Conservation (phyloP, 306 rosid genomes). For the Casuarina glauca region DNA sequence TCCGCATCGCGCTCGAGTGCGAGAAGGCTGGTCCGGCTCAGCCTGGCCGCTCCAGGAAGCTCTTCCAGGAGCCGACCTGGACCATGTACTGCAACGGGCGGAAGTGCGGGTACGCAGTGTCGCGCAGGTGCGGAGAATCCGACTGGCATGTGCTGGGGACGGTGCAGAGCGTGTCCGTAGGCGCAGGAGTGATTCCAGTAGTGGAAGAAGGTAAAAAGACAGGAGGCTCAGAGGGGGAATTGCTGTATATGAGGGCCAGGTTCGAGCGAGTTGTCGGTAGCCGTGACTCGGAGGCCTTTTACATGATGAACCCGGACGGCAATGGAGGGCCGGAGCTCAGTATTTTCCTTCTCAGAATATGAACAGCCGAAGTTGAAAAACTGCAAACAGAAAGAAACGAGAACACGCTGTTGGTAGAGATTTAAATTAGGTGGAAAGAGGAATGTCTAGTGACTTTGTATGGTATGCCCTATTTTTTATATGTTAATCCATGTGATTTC, state of each 20-base stretch:
- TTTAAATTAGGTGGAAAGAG: not conserved
- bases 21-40: slow-evolving; percentile 28
- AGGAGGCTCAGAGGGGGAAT: slow-evolving; percentile 62
- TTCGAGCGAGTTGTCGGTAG: slow-evolving; percentile 96
- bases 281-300: slow-evolving; percentile 96
- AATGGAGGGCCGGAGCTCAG: slow-evolving; percentile 91
- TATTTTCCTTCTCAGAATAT: slow-evolving; percentile 78
- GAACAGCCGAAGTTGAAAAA: slow-evolving; percentile 1
- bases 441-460: slow-evolving; percentile 6
- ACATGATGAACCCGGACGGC: slow-evolving; percentile 93
- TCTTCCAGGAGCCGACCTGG: slow-evolving; percentile 75
- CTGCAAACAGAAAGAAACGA: not conserved
- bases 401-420: not conserved
- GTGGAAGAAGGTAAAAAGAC: slow-evolving; percentile 43
- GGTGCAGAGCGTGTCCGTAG: slow-evolving; percentile 76
- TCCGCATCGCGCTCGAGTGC: slow-evolving; percentile 81
- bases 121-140: slow-evolving; percentile 67
- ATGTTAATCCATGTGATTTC: not conserved
- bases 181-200: slow-evolving; percentile 88
- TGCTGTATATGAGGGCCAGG: slow-evolving; percentile 90
- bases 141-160: slow-evolving; percentile 71
- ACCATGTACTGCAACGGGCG: slow-evolving; percentile 87
- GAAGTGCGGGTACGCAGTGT: slow-evolving; percentile 64
- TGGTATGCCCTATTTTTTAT: not conserved
- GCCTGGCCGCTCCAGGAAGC: slow-evolving; percentile 31